Conservation (phyloP, 495 filamentous ascomycete genomes). For the Extremus antarcticus region DNA sequence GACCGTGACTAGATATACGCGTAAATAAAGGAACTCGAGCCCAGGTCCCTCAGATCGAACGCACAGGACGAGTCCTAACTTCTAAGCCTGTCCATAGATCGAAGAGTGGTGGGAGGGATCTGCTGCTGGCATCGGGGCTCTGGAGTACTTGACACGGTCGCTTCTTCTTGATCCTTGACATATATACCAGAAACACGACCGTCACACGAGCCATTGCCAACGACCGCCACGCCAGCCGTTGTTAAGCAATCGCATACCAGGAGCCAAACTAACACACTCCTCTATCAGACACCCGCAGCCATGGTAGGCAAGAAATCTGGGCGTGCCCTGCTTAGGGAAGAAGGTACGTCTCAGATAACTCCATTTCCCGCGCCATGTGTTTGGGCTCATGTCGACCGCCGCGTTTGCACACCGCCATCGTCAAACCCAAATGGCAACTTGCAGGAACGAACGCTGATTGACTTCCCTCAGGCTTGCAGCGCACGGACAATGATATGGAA, state of each 20-base stretch:
- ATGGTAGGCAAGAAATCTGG: conserved; percentile 36
- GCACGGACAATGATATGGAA: conserved; percentile 96
- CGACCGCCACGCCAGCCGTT: not conserved
- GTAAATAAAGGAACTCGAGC: too few relatives aligned
- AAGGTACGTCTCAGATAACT: conserved; percentile 23
- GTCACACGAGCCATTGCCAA: not conserved
- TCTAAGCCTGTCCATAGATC: too few relatives aligned
- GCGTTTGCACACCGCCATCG: conserved; percentile 1
- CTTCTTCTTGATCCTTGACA: not conserved
- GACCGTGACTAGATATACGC: too few relatives aligned
- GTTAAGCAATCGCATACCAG: too few relatives aligned
- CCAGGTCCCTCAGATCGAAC: too few relatives aligned
- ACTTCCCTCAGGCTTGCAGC: conserved; percentile 60
- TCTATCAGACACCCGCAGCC: not conserved
- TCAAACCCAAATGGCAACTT: conserved; percentile 4
- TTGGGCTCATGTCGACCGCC: not conserved
- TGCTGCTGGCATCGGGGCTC: too few relatives aligned
- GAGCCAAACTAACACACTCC: too few relatives aligned
- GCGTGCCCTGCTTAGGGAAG: conserved; percentile 31
- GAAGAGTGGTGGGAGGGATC: too few relatives aligned
- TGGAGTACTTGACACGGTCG: too few relatives aligned
- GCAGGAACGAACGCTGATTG: conserved; percentile 16
- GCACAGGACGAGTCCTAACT: too few relatives aligned
- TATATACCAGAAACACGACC: not conserved
- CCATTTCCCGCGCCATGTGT: not conserved